Percentiles rank a stretch among this genome's conserved stretches.
phyloP scores from a whole-genome alignment of 2,329 filamentous ascomycete genomes.

The Beauveria pseudobassiana region DNA sequence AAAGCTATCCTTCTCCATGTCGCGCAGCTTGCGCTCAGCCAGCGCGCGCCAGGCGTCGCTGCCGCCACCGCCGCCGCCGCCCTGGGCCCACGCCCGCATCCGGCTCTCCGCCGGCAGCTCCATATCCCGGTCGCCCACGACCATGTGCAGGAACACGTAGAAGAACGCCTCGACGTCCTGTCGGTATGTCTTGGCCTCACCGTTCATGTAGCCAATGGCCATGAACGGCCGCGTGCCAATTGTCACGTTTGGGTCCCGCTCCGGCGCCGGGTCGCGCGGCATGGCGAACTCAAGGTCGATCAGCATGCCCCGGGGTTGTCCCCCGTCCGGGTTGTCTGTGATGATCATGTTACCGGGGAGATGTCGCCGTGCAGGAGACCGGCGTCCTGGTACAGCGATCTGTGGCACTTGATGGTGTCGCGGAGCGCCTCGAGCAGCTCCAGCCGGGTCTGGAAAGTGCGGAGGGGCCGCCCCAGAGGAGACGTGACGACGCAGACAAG shows the following conservation, averaged over 20 bases:
- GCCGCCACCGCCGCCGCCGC: background rate
- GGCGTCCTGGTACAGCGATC: slow-evolving; percentile 13
- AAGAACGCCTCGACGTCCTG: slow-evolving; percentile 24
- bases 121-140: slow-evolving; percentile 8
- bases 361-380: slow-evolving; percentile 15
- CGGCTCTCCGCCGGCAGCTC: background rate
- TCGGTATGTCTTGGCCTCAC: slow-evolving; percentile 15
- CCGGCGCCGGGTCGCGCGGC: slow-evolving; percentile 8
- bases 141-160: slow-evolving; percentile 17
- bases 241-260: background rate
- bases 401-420: slow-evolving; percentile 17
- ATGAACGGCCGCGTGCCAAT: slow-evolving; percentile 11
- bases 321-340: background rate
- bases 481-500: slow-evolving; percentile 17
- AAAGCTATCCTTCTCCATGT: background rate
- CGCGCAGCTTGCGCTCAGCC: background rate
- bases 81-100: background rate
- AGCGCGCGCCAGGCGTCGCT: background rate
- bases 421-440: slow-evolving; percentile 16
- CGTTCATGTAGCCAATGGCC: slow-evolving; percentile 17
- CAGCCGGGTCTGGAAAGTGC: slow-evolving; percentile 13
- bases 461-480: slow-evolving; percentile 16
- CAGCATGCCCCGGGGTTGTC: slow-evolving; percentile 12
- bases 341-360: slow-evolving; percentile 17
- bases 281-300: slow-evolving; percentile 17